Conservation (phyloP, 495 filamentous ascomycete genomes). For the Annulohypoxylon moriforme region DNA sequence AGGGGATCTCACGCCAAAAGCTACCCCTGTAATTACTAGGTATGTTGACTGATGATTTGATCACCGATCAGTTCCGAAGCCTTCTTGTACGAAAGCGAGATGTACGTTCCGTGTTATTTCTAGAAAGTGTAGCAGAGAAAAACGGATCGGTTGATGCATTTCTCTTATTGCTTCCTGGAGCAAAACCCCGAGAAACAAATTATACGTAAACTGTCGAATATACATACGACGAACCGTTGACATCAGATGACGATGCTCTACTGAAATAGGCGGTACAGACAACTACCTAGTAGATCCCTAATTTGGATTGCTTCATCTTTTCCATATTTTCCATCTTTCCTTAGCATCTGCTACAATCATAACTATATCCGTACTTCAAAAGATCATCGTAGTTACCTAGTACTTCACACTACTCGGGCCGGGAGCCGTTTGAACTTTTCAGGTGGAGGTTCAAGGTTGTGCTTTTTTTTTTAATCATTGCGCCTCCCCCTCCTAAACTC, state of each 20-base stretch:
- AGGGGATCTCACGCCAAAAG: constrained; percentile 31
- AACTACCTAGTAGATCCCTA: no score
- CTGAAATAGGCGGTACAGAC: no score
- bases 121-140: constrained; percentile 13
- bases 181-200: not conserved
- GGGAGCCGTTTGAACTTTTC: constrained; percentile 7
- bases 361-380: not conserved
- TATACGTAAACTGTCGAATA: not conserved
- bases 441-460: constrained; percentile 19
- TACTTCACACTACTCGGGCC: constrained; percentile 16
- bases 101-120: constrained; percentile 10
- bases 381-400: constrained; percentile 18
- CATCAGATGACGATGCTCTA: no score
- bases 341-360: not conserved
- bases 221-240: no score
- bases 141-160: not conserved
- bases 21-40: constrained; percentile 31
- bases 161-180: not conserved
- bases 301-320: no score
- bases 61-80: constrained; percentile 21
- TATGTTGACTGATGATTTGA: constrained; percentile 18
- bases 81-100: constrained; percentile 18
- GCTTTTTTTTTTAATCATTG: constrained; percentile 16
- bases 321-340: constrained; percentile 14
- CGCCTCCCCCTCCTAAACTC: constrained; percentile 18